Conservation (phyloP, 2,329 filamentous ascomycete species). For the Ploettnerulaceae sp. region DNA sequence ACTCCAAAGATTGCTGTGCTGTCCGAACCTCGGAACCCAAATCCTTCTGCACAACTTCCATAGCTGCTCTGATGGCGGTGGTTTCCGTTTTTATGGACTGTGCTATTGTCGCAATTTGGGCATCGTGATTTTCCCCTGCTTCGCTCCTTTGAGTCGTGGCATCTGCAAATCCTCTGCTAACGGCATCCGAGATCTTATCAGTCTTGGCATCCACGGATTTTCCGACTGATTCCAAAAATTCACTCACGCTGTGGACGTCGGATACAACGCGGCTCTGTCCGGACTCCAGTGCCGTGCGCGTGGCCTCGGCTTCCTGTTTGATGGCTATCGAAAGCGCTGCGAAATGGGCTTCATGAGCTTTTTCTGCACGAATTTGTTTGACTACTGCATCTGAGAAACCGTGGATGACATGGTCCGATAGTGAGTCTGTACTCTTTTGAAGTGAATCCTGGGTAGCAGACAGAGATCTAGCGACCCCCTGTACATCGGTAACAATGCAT, state of each 20-base stretch:
- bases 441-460: background rate
- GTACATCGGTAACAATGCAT: background rate
- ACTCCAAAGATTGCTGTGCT: background rate
- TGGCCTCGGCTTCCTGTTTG: constrained; percentile 6
- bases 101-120: background rate
- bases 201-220: background rate
- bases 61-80: background rate
- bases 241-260: background rate
- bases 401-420: background rate
- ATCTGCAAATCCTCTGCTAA: background rate
- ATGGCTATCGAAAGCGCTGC: background rate
- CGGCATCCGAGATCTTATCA: background rate
- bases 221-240: background rate
- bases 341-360: background rate
- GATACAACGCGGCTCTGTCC: background rate
- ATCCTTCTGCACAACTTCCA: background rate
- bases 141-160: background rate
- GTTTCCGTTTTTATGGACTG: background rate
- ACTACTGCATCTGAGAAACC: background rate
- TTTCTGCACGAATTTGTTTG: background rate
- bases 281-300: background rate
- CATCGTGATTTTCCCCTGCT: background rate
- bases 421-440: background rate
- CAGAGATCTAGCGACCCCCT: background rate
- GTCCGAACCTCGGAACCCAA: background rate